Conservation (phyloP, 306 rosid species). For the Dryas alaskensis region DNA sequence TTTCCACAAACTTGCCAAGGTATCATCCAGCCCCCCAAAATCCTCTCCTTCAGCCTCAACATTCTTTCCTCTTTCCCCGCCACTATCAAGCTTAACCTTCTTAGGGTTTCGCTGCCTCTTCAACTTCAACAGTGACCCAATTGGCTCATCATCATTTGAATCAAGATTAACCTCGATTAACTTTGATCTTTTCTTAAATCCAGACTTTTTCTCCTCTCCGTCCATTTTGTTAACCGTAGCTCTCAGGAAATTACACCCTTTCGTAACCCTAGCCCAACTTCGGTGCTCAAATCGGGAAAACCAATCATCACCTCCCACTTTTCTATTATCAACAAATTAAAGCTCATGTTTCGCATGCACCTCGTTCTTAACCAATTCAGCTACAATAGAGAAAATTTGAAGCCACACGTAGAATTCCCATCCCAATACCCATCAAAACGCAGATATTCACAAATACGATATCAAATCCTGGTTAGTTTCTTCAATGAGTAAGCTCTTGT, state of each 20-base stretch:
- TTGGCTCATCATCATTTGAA: slow-evolving; percentile 74
- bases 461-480: not conserved
- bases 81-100: slow-evolving; percentile 47
- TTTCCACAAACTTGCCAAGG: slow-evolving; percentile 89
- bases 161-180: slow-evolving; percentile 46
- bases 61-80: slow-evolving; percentile 40
- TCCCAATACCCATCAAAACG: slow-evolving; percentile 25
- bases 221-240: slow-evolving; percentile 61
- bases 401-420: slow-evolving; percentile 22
- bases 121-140: slow-evolving; percentile 74
- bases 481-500: slow-evolving; percentile 12
- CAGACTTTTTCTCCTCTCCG: slow-evolving; percentile 56
- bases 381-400: slow-evolving; percentile 15
- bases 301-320: slow-evolving; percentile 41
- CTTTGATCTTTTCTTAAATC: slow-evolving; percentile 59
- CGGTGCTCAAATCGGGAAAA: slow-evolving; percentile 33
- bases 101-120: slow-evolving; percentile 51
- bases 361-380: slow-evolving; percentile 21
- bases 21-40: slow-evolving; percentile 79
- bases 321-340: slow-evolving; percentile 32
- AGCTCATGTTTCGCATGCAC: slow-evolving; percentile 37
- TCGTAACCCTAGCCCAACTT: slow-evolving; percentile 50
- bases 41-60: slow-evolving; percentile 45
- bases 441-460: slow-evolving; percentile 7
- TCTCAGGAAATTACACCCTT: slow-evolving; percentile 25